phyloP scores from a whole-genome alignment of 306 rosid species.

The Cucurbita ficifolia region DNA sequence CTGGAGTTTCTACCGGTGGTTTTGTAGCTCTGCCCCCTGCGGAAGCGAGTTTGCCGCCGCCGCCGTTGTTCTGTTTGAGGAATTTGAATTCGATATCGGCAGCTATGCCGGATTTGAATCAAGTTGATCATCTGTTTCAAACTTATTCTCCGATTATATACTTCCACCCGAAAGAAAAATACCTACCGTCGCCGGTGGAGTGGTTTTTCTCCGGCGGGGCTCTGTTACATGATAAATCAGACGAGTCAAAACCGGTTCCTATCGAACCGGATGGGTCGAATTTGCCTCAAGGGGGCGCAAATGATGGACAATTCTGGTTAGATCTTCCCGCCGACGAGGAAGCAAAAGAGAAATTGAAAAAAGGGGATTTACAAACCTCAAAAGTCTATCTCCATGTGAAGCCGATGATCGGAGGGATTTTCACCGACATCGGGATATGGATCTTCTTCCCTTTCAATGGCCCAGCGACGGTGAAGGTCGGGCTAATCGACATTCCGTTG shows the following conservation, averaged over 20 bases:
- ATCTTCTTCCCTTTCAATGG: constrained; percentile 75
- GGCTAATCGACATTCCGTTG: constrained; percentile 22
- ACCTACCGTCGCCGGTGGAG: constrained; percentile 38
- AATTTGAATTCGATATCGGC: constrained; percentile 19
- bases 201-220: constrained; percentile 69
- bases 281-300: constrained; percentile 48
- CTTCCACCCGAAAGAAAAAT: constrained; percentile 46
- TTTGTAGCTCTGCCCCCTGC: constrained; percentile 20
- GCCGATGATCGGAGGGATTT: constrained; percentile 57
- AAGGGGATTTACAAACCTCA: constrained; percentile 31
- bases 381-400: constrained; percentile 43
- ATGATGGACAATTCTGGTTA: constrained; percentile 49
- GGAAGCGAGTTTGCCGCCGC: not conserved
- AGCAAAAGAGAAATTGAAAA: constrained; percentile 27
- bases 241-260: constrained; percentile 28
- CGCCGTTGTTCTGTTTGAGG: constrained; percentile 35
- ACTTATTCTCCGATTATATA: constrained; percentile 48
- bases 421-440: constrained; percentile 62
- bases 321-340: constrained; percentile 37
- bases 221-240: constrained; percentile 25
- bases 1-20: constrained; percentile 41
- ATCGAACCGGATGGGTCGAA: constrained; percentile 35
- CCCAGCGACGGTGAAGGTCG: constrained; percentile 40
- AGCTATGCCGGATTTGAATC: constrained; percentile 42
- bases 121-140: constrained; percentile 27